phyloP scores from a whole-genome alignment of 176 grass and related monocot species.

The Hordeum vulgare region MorexV3_pseudomolecules_assembly NC_058522.1:350302845-350303344 shows the following conservation, averaged over 20 bases:
- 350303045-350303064: background rate
- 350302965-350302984: background rate
- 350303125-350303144: background rate
- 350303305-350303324: background rate
- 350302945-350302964: background rate
- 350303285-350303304: background rate
- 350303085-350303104: no score
- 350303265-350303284: no score
- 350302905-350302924: no score
- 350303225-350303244: no score
- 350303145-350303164: background rate
- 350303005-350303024: background rate
- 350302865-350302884: no score
- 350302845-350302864: no score
- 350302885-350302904: no score
- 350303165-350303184: background rate
- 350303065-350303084: no score
- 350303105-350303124: background rate
- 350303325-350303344: background rate
- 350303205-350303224: no score
- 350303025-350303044: background rate
- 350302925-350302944: background rate
- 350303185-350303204: background rate
- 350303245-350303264: no score
- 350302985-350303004: background rate